Evolutionary conservation across 23 red algal species (phyloP), one percentile per base, ranked within the genome.

Genomic region (Gracilaria gracilis): DNA sequence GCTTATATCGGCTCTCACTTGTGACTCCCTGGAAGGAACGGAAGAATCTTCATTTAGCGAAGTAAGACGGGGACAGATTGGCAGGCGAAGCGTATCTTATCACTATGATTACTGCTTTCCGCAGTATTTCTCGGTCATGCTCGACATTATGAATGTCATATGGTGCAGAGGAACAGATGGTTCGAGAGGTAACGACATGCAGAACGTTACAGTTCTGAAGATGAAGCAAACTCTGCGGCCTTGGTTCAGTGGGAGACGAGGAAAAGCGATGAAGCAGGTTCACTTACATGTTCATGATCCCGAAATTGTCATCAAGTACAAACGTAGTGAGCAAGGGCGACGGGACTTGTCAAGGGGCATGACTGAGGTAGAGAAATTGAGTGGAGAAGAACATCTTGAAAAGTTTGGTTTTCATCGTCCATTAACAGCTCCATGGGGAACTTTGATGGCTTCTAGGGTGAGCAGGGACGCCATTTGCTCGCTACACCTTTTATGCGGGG

Each of bases 261-360:
- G 48, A 13, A 32, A n/a, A 21, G 12, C 19, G 2, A 17, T 83
- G n/a, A n/a, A 35, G n/a, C 80, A 83, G 55, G 8, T 83, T 2
- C 80, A 83, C 39, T 59, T 83, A 33, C 58, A 37, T 29, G 36
- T 83, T 35, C 54, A 83, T 34, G 80, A 83, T 59, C 54, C 55
- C 2, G 28, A 2, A 44, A 23, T 33, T 39, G 19, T 62, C 6
- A 83, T 64, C 3, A 37, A 31, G 12, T 54, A 83, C 3, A 83
- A 83, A 64, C 12, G 9, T 37, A n/a, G 48, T 16, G 55, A 59
- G 24, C 80, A 64, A 64, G 21, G 53, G 58, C 11, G 80, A 29
- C 9, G 80, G 11, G 80, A 83, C 50, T n/a, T 49, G 11, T 55
- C 40, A 75, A 23, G 70, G 70, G 6, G 39, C 50, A 53, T 51